Evolutionary conservation across 2,329 filamentous ascomycete genomes (phyloP), one percentile per base, ranked within the genome.

Genomic region (Diplodia seriata): DNA sequence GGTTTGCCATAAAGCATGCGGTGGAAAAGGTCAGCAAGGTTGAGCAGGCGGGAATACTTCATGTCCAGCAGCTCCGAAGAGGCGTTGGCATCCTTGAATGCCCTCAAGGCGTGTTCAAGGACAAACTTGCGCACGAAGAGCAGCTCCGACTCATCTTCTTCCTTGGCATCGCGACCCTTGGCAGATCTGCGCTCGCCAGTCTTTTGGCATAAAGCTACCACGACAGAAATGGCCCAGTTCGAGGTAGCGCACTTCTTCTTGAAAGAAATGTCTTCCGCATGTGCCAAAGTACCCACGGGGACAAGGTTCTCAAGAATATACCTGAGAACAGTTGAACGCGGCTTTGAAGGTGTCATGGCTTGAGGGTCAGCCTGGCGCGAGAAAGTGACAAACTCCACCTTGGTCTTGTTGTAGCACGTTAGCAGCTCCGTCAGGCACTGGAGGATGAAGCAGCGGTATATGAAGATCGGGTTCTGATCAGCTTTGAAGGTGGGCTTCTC

Each of bases 321-420:
- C 78, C 98, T 97, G 70, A 99, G 83, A 53, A 98, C 91, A 70
- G 91, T 93, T 12, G 94, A 94, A 50, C 95, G 89, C 67, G 95
- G 95, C 79, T 98, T 98, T 18, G 96, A 94, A 5, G 95, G 95
- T 1, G 95, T 98, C 66, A 89, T 89, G 12, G 90, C 90, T 72
- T 92, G 90, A 54, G 93, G 86, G 56, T 94, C 92, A 7, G 92
- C 90, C 75, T 94, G 97, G 69, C 94, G 90, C 72, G 96, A 98
- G 82, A 97, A 99, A 78, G 97, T 98, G 83, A 99, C 97, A 77
- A 99, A 98, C 77, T 99, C 96, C 53, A 99, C 88, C 84, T 99
- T 99, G 9, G 93, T 92, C 66, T 93, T 89, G 73, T 93, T 97
- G 81, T 98, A 99, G 74, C 91, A 96, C 68, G 91, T 89, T 15